phyloP scores from a whole-genome alignment of 2,329 filamentous ascomycete genomes.

The Stagonosporopsis vannaccii region DNA sequence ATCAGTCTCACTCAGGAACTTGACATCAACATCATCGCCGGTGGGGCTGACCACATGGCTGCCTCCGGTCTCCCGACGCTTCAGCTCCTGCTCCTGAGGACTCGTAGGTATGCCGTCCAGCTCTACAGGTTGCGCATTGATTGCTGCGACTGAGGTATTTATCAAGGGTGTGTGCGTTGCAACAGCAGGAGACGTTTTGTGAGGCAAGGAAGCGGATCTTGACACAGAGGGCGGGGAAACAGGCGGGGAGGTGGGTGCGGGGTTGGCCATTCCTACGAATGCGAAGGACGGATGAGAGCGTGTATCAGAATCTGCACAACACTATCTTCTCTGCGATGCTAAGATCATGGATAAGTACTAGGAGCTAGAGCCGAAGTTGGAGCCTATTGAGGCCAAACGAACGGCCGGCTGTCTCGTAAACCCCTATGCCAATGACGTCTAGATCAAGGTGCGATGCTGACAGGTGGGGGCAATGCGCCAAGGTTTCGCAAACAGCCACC shows the following conservation, averaged over 20 bases:
- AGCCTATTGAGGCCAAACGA: constrained; percentile 19
- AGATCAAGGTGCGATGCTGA: constrained; percentile 19
- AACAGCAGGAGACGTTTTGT: constrained; percentile 33
- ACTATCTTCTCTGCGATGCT: background rate
- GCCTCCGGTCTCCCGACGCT: constrained; percentile 26
- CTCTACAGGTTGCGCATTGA: constrained; percentile 55
- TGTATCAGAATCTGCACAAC: background rate
- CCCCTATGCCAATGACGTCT: constrained; percentile 22
- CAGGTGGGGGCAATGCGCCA: constrained; percentile 19
- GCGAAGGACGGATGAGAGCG: background rate
- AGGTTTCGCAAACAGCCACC: constrained; percentile 15
- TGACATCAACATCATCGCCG: constrained; percentile 40
- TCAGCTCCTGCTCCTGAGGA: constrained; percentile 37
- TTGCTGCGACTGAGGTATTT: constrained; percentile 48
- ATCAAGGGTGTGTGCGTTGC: constrained; percentile 44
- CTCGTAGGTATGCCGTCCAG: constrained; percentile 47
- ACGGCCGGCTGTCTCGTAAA: constrained; percentile 23
- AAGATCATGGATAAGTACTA: background rate
- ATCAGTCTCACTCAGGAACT: constrained; percentile 37
- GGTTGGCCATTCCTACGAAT: constrained; percentile 14
- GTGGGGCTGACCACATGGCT: constrained; percentile 25
- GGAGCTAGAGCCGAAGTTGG: background rate
- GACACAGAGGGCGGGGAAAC: constrained; percentile 27
- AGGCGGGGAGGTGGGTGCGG: constrained; percentile 16
- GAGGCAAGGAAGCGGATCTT: constrained; percentile 33